phyloP scores from a whole-genome alignment of 2,329 filamentous ascomycete species.

The Aspergillus luchuensis region DNA sequence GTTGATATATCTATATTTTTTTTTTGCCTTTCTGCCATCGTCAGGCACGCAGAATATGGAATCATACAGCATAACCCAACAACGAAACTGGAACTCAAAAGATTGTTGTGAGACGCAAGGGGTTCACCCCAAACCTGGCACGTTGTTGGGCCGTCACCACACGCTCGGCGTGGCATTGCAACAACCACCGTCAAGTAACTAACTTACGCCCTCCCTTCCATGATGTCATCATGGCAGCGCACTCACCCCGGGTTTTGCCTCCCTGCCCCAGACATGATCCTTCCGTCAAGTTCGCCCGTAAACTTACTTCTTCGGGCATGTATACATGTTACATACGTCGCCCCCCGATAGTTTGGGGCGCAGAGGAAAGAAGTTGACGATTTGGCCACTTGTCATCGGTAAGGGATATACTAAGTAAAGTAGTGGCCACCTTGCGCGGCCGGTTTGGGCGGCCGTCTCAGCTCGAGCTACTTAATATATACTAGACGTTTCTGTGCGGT shows the following conservation, averaged over 20 bases:
- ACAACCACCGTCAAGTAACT: background rate
- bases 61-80: background rate
- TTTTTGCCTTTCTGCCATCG: background rate
- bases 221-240: background rate
- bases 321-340: conserved; percentile 2
- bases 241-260: background rate
- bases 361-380: background rate
- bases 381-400: background rate
- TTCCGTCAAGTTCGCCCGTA: background rate
- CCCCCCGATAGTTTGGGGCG: background rate
- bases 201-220: background rate
- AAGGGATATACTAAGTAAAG: background rate
- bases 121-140: background rate
- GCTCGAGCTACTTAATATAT: background rate
- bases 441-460: background rate
- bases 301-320: background rate
- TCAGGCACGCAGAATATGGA: background rate
- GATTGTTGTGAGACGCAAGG: background rate
- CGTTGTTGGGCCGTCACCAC: background rate
- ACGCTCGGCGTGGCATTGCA: background rate
- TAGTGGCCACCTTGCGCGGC: conserved; percentile 1
- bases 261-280: background rate
- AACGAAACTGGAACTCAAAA: background rate
- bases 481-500: background rate
- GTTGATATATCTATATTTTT: background rate